Conservation (phyloP, 2,329 filamentous ascomycete species). For the Curvularia sp. region DNA sequence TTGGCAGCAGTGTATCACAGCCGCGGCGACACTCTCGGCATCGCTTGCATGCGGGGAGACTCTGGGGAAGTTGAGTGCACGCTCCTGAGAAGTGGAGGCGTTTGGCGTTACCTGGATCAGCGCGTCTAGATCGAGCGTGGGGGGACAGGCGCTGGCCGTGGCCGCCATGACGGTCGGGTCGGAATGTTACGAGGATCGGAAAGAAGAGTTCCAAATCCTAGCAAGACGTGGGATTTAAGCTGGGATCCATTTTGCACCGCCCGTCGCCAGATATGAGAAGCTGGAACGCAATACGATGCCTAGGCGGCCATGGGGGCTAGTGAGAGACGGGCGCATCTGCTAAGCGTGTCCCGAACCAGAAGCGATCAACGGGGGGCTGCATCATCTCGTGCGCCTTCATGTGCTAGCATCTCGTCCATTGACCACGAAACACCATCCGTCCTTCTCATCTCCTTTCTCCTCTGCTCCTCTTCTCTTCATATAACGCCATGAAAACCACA, state of each 20-base stretch:
- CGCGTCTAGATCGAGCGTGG: conserved; percentile 31
- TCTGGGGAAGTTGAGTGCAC: conserved; percentile 27
- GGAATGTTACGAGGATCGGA: conserved; percentile 1
- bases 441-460: background rate
- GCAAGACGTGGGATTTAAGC: conserved; percentile 2
- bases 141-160: conserved; percentile 17
- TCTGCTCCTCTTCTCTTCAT: conserved; percentile 6
- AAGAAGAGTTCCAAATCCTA: conserved; percentile 1
- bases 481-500: conserved; percentile 34
- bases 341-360: conserved; percentile 24
- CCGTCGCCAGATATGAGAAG: conserved; percentile 3
- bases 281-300: conserved; percentile 7
- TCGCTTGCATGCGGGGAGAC: conserved; percentile 45
- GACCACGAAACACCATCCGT: conserved; percentile 22
- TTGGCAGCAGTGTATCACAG: conserved; percentile 47
- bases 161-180: conserved; percentile 24
- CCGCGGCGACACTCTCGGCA: conserved; percentile 48
- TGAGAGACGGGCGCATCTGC: conserved; percentile 22
- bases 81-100: conserved; percentile 6
- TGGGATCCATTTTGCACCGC: background rate
- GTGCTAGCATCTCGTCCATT: conserved; percentile 12
- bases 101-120: conserved; percentile 31
- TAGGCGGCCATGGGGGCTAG: conserved; percentile 17
- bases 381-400: conserved; percentile 20
- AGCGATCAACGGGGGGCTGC: conserved; percentile 24